These are phyloP conservation scores for Neofusicoccum ribis DNA, from an alignment of 2,329 filamentous ascomycete genomes.

Conservation along the genomic window DNA sequence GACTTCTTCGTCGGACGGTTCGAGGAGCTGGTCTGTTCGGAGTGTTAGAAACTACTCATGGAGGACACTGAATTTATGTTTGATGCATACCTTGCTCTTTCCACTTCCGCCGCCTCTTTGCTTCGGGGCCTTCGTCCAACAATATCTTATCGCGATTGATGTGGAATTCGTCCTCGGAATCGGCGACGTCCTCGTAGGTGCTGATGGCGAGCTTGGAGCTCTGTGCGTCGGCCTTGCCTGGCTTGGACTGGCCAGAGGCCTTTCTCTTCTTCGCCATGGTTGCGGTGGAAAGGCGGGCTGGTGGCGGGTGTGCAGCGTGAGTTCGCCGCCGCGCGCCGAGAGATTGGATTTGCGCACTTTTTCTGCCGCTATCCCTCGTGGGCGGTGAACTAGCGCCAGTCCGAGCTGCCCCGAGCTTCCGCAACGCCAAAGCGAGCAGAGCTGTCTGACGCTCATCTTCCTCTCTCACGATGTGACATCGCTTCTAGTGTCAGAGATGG, in stretches of 20 bases:
- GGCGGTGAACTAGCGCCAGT: slow-evolving; percentile 10
- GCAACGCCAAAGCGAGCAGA: background rate
- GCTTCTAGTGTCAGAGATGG: slow-evolving; percentile 30
- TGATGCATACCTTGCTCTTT: slow-evolving; percentile 61
- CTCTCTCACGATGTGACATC: background rate
- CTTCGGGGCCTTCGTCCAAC: slow-evolving; percentile 76
- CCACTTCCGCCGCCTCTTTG: slow-evolving; percentile 72
- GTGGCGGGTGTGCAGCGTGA: background rate
- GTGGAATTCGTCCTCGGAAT: slow-evolving; percentile 93
- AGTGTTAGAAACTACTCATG: background rate
- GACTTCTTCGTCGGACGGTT: slow-evolving; percentile 64
- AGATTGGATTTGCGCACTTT: slow-evolving; percentile 8
- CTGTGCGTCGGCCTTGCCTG: slow-evolving; percentile 28
- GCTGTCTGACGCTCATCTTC: background rate
- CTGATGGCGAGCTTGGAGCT: slow-evolving; percentile 57
- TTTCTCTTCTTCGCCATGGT: slow-evolving; percentile 66
- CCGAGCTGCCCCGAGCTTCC: background rate
- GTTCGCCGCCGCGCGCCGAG: background rate
- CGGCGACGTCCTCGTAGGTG: slow-evolving; percentile 80
- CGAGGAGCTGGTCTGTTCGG: slow-evolving; percentile 55
- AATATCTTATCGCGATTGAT: slow-evolving; percentile 82
- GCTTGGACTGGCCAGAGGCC: slow-evolving; percentile 52
- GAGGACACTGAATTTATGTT: no score
- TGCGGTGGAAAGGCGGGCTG: background rate
- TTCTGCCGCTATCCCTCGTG: background rate